Percentiles rank a stretch among this genome's conserved stretches.
Conservation (phyloP, 2,329 filamentous ascomycete genomes). For the Fusarium sp. region DNA sequence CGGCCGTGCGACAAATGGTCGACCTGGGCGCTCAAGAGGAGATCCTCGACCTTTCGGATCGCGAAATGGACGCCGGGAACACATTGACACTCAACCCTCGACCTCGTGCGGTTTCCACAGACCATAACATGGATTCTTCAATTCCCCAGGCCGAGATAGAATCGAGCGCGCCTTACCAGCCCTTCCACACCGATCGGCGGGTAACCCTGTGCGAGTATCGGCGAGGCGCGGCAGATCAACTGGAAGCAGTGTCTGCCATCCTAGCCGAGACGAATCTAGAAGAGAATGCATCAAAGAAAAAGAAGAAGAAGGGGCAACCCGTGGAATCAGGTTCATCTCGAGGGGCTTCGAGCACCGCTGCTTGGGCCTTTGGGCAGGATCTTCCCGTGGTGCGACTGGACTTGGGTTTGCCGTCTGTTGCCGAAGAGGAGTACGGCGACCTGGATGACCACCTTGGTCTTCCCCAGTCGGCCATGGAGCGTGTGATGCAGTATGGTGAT, state of each 20-base stretch:
- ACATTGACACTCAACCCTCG: slow-evolving; percentile 63
- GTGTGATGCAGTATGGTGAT: slow-evolving; percentile 69
- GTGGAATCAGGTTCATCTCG: slow-evolving; percentile 27
- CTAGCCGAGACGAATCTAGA: slow-evolving; percentile 58
- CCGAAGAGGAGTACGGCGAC: slow-evolving; percentile 65
- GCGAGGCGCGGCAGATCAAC: slow-evolving; percentile 47
- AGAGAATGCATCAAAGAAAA: slow-evolving; percentile 52
- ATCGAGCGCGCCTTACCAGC: slow-evolving; percentile 94
- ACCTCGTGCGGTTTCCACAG: slow-evolving; percentile 50
- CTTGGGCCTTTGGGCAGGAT: slow-evolving; percentile 72
- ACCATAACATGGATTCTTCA: slow-evolving; percentile 68
- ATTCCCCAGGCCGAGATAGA: slow-evolving; percentile 89
- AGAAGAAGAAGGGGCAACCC: slow-evolving; percentile 51
- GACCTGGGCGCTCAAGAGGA: slow-evolving; percentile 64
- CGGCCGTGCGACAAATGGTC: slow-evolving; percentile 66
- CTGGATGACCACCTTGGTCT: slow-evolving; percentile 70
- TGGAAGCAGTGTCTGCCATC: slow-evolving; percentile 54
- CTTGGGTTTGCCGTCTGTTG: slow-evolving; percentile 58
- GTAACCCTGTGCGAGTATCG: slow-evolving; percentile 81
- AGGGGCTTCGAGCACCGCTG: slow-evolving; percentile 33
- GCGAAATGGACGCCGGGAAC: slow-evolving; percentile 66
- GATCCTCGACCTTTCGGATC: slow-evolving; percentile 65
- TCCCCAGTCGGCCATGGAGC: slow-evolving; percentile 73
- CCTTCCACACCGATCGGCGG: slow-evolving; percentile 91
- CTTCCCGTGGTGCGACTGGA: slow-evolving; percentile 65